Evolutionary conservation across 169 alveolate species (phyloP).

Genomic region (Eimeria tenella): DNA sequence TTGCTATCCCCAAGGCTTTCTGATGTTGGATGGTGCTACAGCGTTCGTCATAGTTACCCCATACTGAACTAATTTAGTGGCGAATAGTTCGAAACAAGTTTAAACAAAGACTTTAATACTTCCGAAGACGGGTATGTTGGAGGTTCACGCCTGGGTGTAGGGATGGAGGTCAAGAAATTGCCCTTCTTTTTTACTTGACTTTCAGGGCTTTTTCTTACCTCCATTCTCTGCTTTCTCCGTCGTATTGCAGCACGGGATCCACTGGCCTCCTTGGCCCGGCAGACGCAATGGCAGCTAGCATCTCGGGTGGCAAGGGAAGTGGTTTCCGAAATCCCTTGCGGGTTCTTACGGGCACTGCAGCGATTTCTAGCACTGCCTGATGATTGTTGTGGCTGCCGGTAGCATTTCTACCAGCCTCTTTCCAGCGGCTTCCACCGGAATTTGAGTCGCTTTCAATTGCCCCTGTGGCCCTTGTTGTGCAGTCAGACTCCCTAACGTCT

Average conservation of each 20-base stretch:
- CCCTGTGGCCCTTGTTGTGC: constrained; percentile 15
- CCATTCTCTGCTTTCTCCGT: constrained; percentile 78
- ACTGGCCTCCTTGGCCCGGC: constrained; percentile 68
- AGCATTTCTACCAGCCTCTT: constrained; percentile 23
- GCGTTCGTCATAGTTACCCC: too few relatives aligned
- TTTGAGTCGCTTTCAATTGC: constrained; percentile 29
- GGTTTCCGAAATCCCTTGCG: constrained; percentile 79
- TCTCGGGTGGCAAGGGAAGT: constrained; percentile 78
- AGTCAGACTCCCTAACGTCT: constrained; percentile 8
- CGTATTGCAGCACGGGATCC: constrained; percentile 80
- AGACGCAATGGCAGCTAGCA: constrained; percentile 76
- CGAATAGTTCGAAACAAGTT: too few relatives aligned
- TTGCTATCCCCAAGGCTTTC: too few relatives aligned
- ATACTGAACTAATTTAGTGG: too few relatives aligned
- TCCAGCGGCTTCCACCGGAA: constrained; percentile 54
- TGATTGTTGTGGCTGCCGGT: constrained; percentile 18
- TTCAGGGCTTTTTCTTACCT: constrained; percentile 17
- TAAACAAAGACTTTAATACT: too few relatives aligned
- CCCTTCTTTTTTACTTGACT: not conserved
- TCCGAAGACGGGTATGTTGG: too few relatives aligned
- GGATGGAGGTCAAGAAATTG: too few relatives aligned
- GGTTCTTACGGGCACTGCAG: constrained; percentile 79
- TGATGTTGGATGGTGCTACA: too few relatives aligned
- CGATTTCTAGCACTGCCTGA: constrained; percentile 41
- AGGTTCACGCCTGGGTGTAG: too few relatives aligned